Base-by-base conservation (phyloP, 768 basidiomycete genomes). In the Russula sp. region DNA sequence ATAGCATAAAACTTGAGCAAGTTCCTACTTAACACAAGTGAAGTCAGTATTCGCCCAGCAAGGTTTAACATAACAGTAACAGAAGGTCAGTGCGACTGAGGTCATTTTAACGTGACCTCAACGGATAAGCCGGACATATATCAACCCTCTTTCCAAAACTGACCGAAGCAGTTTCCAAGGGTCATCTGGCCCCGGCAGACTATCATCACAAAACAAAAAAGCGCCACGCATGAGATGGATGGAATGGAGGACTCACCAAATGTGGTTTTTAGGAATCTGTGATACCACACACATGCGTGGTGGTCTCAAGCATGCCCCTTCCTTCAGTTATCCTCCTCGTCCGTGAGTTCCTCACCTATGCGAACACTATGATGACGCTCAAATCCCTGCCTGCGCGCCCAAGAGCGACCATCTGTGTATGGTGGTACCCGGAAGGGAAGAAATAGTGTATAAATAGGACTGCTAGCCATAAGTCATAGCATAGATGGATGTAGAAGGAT, bases 161-260 rank as follows among this genome's bases (percentile, higher is more conserved):
- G 41, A 56, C 57, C 32, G 43, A 64, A 66, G 47, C 62, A 68
- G 66, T 68, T 70, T 73, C 69, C 74, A 72, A 86, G 85, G 68
- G 84, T 90, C 88, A 83, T 88, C 85, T 90, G 88, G 88, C 88
- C 88, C 88, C 88, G 88, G 88, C 84, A 78, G 67, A 67, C 65
- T 83, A 63, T 85, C 87, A 86, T 88, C 87, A 75, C 69, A 63
- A 36, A 16, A 52, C 32, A 59, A 22, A 60, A 43, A 65, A 35
- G 47, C 20, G 46, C 49, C 14, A 64, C 34, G 29, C 14, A 59
- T n/a, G 43, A 29, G 51, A 32, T 38, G 46, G 22, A 53, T n/a
- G 13, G 68, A 65, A 63, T 59, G 63, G 65, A 65, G n/a, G 11
- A 32, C 60, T 56, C 65, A 66, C 61, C 58, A 20, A 41, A 45